Percentiles rank a stretch among this genome's conserved stretches.
These are phyloP conservation scores for Irpex lacteus DNA, from an alignment of 1,284 basidiomycete species.

Conservation along the genomic window DNA sequence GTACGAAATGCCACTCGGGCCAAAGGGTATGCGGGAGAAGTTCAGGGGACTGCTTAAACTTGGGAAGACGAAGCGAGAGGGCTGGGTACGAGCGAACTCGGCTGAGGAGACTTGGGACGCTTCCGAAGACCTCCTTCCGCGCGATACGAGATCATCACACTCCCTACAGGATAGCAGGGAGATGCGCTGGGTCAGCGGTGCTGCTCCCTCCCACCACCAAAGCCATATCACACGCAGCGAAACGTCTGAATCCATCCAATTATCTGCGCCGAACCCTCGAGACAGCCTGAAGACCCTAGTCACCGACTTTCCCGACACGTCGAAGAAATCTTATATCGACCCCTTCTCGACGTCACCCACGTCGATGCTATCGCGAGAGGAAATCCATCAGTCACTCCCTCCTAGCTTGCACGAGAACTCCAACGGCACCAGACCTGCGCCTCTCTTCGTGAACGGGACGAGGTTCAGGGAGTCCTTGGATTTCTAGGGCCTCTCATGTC, in stretches of 20 bases:
- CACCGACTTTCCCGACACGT: constrained; percentile 2
- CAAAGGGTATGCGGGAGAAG: constrained; percentile 25
- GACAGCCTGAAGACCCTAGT: constrained; percentile 4
- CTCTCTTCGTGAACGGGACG: constrained; percentile 29
- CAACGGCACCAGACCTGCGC: constrained; percentile 17
- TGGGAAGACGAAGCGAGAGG: constrained; percentile 15
- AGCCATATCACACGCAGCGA: constrained; percentile 8
- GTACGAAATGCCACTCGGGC: constrained; percentile 21
- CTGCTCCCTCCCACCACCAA: neutral
- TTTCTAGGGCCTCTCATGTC: neutral
- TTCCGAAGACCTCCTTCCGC: constrained; percentile 18
- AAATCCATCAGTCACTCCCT: neutral
- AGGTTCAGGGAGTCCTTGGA: constrained; percentile 28
- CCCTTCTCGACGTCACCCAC: constrained; percentile 21
- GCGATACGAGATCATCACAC: constrained; percentile 1
- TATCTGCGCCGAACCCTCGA: constrained; percentile 6
- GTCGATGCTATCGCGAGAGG: constrained; percentile 9
- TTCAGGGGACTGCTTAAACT: constrained; percentile 24
- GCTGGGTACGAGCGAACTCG: constrained; percentile 27
- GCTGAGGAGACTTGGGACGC: constrained; percentile 29
- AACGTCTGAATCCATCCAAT: constrained; percentile 16
- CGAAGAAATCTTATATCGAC: constrained; percentile 8
- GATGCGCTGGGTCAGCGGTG: neutral
- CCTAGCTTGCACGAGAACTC: neutral
- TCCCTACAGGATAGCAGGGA: neutral